Evolutionary conservation across 116 monocot species (phyloP).

Genomic region (Dioscorea cayenensis): DNA sequence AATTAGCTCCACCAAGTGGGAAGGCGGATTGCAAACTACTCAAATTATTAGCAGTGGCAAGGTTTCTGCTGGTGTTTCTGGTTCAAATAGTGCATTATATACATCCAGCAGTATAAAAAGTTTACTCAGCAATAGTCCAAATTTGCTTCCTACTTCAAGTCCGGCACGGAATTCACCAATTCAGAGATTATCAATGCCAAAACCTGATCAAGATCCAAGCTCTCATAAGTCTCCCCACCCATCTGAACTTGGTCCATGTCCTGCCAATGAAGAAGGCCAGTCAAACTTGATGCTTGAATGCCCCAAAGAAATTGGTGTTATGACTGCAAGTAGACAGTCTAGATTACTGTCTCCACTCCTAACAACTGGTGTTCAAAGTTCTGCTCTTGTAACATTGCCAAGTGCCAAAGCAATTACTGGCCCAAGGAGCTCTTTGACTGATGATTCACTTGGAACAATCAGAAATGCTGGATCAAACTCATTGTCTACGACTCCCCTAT

Average conservation of each 20-base stretch:
- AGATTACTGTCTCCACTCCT: conserved; percentile 30
- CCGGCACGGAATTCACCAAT: conserved; percentile 32
- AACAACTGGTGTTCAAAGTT: conserved; percentile 13
- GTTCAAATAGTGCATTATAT: conserved; percentile 28
- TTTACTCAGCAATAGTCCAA: conserved; percentile 15
- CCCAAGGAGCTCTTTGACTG: conserved; percentile 19
- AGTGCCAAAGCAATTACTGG: conserved; percentile 18
- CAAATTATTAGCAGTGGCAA: conserved; percentile 24
- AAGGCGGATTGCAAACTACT: conserved; percentile 36
- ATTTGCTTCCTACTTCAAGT: conserved; percentile 35
- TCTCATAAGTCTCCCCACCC: conserved; percentile 37
- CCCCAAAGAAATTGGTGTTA: conserved; percentile 22
- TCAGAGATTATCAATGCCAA: conserved; percentile 39
- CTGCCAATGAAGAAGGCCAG: conserved; percentile 33
- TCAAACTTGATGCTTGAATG: conserved; percentile 19
- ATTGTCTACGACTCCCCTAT: conserved; percentile 2
- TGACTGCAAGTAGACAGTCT: conserved; percentile 17
- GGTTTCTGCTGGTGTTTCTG: conserved; percentile 20
- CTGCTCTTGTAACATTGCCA: neutral
- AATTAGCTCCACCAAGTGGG: conserved; percentile 33
- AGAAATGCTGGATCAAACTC: conserved; percentile 20
- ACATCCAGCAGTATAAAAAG: conserved; percentile 33
- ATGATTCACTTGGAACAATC: conserved; percentile 16
- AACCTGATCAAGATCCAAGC: conserved; percentile 59
- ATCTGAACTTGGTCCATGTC: conserved; percentile 25